Percentiles rank a stretch among this genome's conserved stretches.
phyloP scores from a whole-genome alignment of 139 green algal genomes.

The Tetradesmus obliquus region DNA sequence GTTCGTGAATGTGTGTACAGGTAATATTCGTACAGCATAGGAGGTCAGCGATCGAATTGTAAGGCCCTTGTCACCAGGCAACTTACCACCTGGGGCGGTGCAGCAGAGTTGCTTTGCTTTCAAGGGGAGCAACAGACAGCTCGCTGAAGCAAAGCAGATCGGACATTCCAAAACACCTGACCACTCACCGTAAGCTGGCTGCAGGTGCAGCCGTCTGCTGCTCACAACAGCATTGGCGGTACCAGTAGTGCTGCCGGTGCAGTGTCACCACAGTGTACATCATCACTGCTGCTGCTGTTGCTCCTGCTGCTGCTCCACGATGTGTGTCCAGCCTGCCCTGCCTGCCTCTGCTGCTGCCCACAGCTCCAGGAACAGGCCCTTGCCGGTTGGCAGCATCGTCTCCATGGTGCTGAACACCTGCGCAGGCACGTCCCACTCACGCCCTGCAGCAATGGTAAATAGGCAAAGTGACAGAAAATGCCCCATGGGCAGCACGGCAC shows the following conservation, averaged over 20 bases:
- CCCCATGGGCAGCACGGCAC: not conserved
- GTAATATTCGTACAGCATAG: too few relatives aligned
- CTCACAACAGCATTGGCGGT: too few relatives aligned
- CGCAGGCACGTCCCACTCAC: slow-evolving; percentile 57
- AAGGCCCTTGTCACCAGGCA: too few relatives aligned
- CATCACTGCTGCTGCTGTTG: slow-evolving; percentile 18
- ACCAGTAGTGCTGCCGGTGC: not conserved
- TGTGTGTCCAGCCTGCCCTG: slow-evolving; percentile 46
- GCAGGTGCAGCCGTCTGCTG: too few relatives aligned
- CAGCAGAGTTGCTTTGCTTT: too few relatives aligned
- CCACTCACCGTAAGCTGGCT: too few relatives aligned
- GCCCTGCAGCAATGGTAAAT: slow-evolving; percentile 32
- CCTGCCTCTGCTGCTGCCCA: slow-evolving; percentile 43
- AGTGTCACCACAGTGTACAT: not conserved
- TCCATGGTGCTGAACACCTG: slow-evolving; percentile 81
- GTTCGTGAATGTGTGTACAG: too few relatives aligned
- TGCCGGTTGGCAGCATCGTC: slow-evolving; percentile 83
- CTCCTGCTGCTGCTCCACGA: slow-evolving; percentile 32
- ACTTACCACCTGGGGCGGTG: too few relatives aligned
- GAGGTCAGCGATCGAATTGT: too few relatives aligned
- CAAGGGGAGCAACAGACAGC: too few relatives aligned
- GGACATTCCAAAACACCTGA: too few relatives aligned
- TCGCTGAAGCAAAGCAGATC: not conserved
- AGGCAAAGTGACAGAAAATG: not conserved
- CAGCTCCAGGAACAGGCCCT: slow-evolving; percentile 56